A percentile compares a stretch with the other conserved stretches of the same genome.
Evolutionary conservation across 768 basidiomycete species (phyloP).

Genomic region (Hirschioporus abietinus): DNA sequence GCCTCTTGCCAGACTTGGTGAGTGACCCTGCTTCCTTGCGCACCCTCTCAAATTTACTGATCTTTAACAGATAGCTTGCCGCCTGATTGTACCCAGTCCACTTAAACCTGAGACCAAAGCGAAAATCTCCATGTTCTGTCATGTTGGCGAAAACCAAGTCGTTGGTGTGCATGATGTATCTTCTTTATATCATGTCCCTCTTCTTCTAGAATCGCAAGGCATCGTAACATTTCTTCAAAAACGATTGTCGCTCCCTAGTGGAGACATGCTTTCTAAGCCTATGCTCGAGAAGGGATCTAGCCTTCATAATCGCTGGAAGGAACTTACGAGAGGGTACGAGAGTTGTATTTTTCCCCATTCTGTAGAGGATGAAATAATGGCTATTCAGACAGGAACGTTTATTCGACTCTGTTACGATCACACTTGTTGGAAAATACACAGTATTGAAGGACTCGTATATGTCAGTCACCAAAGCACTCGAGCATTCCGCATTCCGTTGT

Average conservation of each 20-base stretch:
- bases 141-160: slow-evolving; percentile 84
- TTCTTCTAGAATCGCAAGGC: slow-evolving; percentile 89
- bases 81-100: slow-evolving; percentile 72
- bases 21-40: slow-evolving; percentile 22
- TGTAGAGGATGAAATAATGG: slow-evolving; percentile 7
- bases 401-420: slow-evolving; percentile 84
- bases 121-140: slow-evolving; percentile 99
- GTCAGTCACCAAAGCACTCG: slow-evolving; percentile 94
- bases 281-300: slow-evolving; percentile 57
- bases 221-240: slow-evolving; percentile 79
- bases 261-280: slow-evolving; percentile 44
- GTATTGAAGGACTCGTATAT: slow-evolving; percentile 97
- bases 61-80: slow-evolving; percentile 77
- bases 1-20: slow-evolving; percentile 88
- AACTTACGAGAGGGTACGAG: slow-evolving; percentile 72
- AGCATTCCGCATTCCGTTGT: slow-evolving; percentile 94
- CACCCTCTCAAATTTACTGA: neutral
- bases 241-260: slow-evolving; percentile 64
- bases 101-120: slow-evolving; percentile 83
- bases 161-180: slow-evolving; percentile 94
- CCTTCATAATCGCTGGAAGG: slow-evolving; percentile 74
- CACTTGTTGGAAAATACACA: slow-evolving; percentile 96
- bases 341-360: slow-evolving; percentile 2
- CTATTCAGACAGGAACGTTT: slow-evolving; percentile 80
- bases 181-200: slow-evolving; percentile 95